Conservation (phyloP, 169 alveolate species). For the Toxoplasma gondii region DNA sequence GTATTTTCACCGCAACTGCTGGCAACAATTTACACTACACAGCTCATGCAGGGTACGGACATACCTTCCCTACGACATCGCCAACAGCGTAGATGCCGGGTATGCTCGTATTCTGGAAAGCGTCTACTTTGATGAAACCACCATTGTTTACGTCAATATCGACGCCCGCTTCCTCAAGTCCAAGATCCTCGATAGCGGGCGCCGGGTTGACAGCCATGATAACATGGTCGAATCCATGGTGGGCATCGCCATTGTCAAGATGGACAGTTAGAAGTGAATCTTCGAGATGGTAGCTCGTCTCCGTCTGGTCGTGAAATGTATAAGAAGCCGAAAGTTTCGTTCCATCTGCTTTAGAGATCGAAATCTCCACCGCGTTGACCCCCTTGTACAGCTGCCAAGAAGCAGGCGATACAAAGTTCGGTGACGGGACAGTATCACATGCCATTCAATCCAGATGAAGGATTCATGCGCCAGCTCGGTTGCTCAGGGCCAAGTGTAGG, state of each 20-base stretch:
- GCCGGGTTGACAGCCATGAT: background rate
- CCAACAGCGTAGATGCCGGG: slow-evolving; percentile 22
- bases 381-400: background rate
- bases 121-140: background rate
- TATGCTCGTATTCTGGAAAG: background rate
- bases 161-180: background rate
- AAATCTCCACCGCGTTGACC: background rate
- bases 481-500: no score
- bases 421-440: background rate
- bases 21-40: no score
- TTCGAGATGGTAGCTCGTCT: background rate
- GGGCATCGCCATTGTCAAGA: background rate
- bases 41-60: background rate
- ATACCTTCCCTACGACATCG: slow-evolving; percentile 18
- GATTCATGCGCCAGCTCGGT: no score
- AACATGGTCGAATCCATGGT: background rate
- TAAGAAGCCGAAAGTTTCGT: background rate
- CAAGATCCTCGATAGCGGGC: background rate
- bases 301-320: background rate
- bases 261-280: background rate
- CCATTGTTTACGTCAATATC: background rate
- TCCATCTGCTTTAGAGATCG: background rate
- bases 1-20: no score
- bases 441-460: no score
- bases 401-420: background rate